Evolutionary conservation across 1,284 basidiomycete species (phyloP).

Genomic region (Ustilago vetiveriae): DNA sequence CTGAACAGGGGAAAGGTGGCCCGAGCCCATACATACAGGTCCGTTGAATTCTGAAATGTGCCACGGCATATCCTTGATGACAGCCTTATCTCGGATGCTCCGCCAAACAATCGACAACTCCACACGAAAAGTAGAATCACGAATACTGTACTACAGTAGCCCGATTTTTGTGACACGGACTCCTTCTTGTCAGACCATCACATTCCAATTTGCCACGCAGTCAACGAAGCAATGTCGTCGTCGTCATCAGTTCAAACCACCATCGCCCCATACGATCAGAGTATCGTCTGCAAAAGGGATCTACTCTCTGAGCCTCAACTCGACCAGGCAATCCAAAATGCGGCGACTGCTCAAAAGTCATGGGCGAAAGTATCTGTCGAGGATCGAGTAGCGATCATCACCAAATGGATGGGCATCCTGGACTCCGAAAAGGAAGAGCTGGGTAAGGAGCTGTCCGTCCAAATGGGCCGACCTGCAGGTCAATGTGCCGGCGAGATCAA

Average conservation of each 20-base stretch:
- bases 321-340: conserved; percentile 72
- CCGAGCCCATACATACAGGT: too few relatives aligned
- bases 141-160: too few relatives aligned
- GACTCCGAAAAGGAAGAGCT: conserved; percentile 76
- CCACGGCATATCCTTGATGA: background rate
- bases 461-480: conserved; percentile 86
- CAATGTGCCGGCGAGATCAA: conserved; percentile 81
- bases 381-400: conserved; percentile 78
- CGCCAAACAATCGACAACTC: too few relatives aligned
- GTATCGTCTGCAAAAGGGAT: conserved; percentile 68
- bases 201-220: too few relatives aligned
- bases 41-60: too few relatives aligned
- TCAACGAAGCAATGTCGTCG: too few relatives aligned
- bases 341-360: conserved; percentile 76
- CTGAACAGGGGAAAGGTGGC: too few relatives aligned
- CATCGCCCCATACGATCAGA: conserved; percentile 70
- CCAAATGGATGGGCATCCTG: conserved; percentile 76
- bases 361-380: conserved; percentile 78
- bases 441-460: conserved; percentile 77
- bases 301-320: conserved; percentile 71
- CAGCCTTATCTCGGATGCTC: conserved; percentile 1
- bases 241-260: conserved; percentile 69
- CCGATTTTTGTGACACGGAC: too few relatives aligned
- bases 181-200: too few relatives aligned
- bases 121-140: too few relatives aligned